Base-by-base conservation (phyloP, 2,329 filamentous ascomycete genomes). In the Penicillium thymicola region DNA sequence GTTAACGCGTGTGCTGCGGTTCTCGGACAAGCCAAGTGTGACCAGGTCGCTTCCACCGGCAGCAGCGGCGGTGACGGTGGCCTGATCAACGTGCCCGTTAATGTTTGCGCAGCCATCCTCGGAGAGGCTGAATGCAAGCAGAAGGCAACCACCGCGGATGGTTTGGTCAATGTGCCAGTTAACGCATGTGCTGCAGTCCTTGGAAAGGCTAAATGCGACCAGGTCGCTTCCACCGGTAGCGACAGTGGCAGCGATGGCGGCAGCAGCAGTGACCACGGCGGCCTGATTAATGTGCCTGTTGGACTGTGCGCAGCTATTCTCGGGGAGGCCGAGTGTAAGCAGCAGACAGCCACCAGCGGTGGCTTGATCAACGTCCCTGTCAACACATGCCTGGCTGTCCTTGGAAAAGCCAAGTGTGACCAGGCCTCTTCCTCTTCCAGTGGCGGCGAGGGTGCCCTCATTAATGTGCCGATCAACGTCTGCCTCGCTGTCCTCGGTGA, bases 401-500 rank as follows among this genome's bases (percentile, higher is more conserved):
- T 68, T 21, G 66, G 66, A 30, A 37, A 63, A 28, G 59, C 58
- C 51, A 66, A 67, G 55, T 68, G 66, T 57, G 54, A 67, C 32
- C 66, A 68, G 51, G 59, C 50, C 34, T 49, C 59, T 18, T 51
- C 51, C 18, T 46, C 62, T n/a, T 18, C 53, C 14, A 23, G 32
- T 48, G 36, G 50, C 38, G 32, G 14, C 37, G 44, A 47, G 16
- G 61, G 59, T 30, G 55, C 60, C 30, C 52, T 69, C 54, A 68
- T 69, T 58, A 68, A 58, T 44, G 64, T 69, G 1, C 67, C 67
- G 14, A 46, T 69, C 56, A 68, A 69, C 43, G 23, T 66, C 41
- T 69, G 67, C 44, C 60, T 68, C 25, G 65, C 66, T 57, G 65
- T 69, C 27, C 67, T 69, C 27, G 67, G 67, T n/a, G 62, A 67